phyloP scores from a whole-genome alignment of 1,284 basidiomycete species.

The Austroboletus novae-zelandiae region DNA sequence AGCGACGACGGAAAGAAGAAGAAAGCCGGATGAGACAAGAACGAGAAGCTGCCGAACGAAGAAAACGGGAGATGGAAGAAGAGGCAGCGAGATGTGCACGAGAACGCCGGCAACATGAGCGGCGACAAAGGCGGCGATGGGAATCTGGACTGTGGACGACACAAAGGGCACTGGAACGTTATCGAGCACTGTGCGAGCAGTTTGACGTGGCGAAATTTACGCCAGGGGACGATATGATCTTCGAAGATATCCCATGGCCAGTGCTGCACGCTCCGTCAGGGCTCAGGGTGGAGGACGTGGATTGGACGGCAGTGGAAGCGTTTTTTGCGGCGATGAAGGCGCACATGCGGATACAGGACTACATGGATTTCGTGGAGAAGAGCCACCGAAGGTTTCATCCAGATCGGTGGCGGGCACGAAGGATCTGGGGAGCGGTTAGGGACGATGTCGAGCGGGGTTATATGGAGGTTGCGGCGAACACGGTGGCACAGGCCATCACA shows the following conservation, averaged over 20 bases:
- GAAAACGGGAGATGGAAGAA: slow-evolving; percentile 23
- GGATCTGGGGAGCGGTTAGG: slow-evolving; percentile 28
- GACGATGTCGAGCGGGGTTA: slow-evolving; percentile 32
- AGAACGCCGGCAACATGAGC: slow-evolving; percentile 41
- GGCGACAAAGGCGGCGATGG: slow-evolving; percentile 47
- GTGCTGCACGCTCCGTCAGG: slow-evolving; percentile 50
- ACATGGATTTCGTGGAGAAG: slow-evolving; percentile 60
- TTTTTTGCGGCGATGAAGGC: slow-evolving; percentile 57
- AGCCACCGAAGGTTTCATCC: slow-evolving; percentile 54
- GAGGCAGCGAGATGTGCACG: slow-evolving; percentile 31
- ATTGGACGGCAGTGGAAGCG: slow-evolving; percentile 64
- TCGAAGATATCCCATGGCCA: slow-evolving; percentile 71
- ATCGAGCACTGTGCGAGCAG: slow-evolving; percentile 51
- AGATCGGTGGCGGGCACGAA: slow-evolving; percentile 34
- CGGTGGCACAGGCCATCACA: slow-evolving; percentile 33
- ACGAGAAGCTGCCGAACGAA: slow-evolving; percentile 34
- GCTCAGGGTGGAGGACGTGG: slow-evolving; percentile 60
- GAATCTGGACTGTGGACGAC: slow-evolving; percentile 55
- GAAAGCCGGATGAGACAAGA: slow-evolving; percentile 33
- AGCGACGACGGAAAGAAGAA: slow-evolving; percentile 37
- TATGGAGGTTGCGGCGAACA: slow-evolving; percentile 34
- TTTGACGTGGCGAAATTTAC: slow-evolving; percentile 64
- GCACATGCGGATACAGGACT: slow-evolving; percentile 57
- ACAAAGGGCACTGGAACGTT: slow-evolving; percentile 63
- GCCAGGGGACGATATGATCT: slow-evolving; percentile 46